A percentile compares a stretch with the other conserved stretches of the same genome.
phyloP scores from a whole-genome alignment of 2,329 filamentous ascomycete species.

The Lecanicillium sp. region DNA sequence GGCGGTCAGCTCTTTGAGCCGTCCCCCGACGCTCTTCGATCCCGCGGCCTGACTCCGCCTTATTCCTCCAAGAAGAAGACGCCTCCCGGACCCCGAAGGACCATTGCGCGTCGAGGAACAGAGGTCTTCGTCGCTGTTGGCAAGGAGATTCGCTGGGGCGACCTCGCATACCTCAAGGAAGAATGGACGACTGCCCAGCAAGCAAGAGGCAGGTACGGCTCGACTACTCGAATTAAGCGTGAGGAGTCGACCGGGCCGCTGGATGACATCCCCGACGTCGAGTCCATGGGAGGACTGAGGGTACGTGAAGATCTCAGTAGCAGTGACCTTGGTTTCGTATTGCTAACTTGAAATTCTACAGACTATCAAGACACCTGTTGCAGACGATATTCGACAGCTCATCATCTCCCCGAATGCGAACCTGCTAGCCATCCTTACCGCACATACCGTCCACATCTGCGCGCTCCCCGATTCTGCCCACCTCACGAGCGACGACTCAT shows the following conservation, averaged over 20 bases:
- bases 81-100: conserved; percentile 46
- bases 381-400: conserved; percentile 77
- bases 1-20: conserved; percentile 71
- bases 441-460: conserved; percentile 81
- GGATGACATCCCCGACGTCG: conserved; percentile 19
- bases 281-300: conserved; percentile 22
- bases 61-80: conserved; percentile 36
- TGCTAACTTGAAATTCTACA: conserved; percentile 24
- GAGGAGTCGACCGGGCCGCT: conserved; percentile 35
- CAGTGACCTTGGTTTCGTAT: background rate
- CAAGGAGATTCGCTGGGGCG: conserved; percentile 86
- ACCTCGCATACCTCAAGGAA: conserved; percentile 73
- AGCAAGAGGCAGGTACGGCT: conserved; percentile 22
- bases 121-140: conserved; percentile 86
- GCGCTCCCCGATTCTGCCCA: conserved; percentile 76
- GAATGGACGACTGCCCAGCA: conserved; percentile 25
- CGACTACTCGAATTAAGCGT: conserved; percentile 35
- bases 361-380: conserved; percentile 70
- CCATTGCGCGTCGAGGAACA: conserved; percentile 72
- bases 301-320: conserved; percentile 18
- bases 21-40: conserved; percentile 26
- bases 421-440: conserved; percentile 77
- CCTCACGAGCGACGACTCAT: conserved; percentile 59
- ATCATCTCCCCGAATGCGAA: conserved; percentile 74
- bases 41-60: conserved; percentile 30